phyloP scores from a whole-genome alignment of 257 asterid species.

The Ocimum tenuiflorum region DNA sequence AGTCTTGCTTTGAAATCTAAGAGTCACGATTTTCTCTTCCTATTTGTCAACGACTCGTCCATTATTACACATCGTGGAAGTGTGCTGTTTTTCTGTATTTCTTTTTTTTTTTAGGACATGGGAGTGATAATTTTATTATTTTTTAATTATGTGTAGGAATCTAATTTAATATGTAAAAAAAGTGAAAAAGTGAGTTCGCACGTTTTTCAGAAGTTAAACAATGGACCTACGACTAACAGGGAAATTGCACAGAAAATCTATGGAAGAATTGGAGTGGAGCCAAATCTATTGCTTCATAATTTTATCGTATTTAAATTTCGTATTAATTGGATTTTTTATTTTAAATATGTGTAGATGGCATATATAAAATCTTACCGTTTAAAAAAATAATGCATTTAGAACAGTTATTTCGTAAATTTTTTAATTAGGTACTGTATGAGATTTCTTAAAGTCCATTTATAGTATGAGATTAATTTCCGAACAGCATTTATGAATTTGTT shows the following conservation, averaged over 20 bases:
- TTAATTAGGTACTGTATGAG: too few relatives aligned
- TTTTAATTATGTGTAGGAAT: too few relatives aligned
- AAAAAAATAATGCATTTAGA: too few relatives aligned
- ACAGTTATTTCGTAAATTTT: too few relatives aligned
- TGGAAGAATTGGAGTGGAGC: neutral
- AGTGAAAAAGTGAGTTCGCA: conserved; percentile 1
- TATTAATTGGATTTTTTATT: neutral
- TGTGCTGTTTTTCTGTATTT: neutral
- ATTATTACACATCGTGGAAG: neutral
- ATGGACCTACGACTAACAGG: neutral
- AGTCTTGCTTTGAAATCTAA: conserved; percentile 20
- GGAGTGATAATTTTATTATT: neutral
- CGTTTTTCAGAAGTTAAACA: conserved; percentile 20
- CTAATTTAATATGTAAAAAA: neutral
- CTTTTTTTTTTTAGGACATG: neutral
- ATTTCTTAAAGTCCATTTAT: too few relatives aligned
- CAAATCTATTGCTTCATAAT: neutral
- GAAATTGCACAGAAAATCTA: neutral
- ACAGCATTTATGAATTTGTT: neutral
- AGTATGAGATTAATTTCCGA: neutral
- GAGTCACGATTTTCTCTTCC: neutral
- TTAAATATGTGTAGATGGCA: too few relatives aligned
- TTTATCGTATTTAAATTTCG: neutral
- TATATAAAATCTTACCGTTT: too few relatives aligned
- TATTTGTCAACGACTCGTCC: conserved; percentile 12